These are phyloP conservation scores for Amanita jacksonii DNA, from an alignment of 768 basidiomycete genomes.

Conservation along the genomic window DNA sequence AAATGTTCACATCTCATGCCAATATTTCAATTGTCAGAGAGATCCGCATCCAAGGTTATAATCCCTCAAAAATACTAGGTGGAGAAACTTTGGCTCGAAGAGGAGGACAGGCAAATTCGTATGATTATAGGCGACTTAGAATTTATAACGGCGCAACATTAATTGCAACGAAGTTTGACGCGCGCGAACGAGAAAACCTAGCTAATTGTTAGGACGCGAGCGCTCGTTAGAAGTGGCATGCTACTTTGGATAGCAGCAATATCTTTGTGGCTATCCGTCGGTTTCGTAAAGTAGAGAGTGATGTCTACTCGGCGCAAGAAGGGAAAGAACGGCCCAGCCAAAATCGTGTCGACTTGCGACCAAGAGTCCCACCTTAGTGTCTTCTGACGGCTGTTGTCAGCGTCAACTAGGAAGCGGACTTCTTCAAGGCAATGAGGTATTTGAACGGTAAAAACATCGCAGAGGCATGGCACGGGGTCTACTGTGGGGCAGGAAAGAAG, in stretches of 20 bases:
- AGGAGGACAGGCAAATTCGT: too few relatives aligned
- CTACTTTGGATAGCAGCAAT: neutral
- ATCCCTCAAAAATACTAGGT: too few relatives aligned
- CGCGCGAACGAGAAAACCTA: too few relatives aligned
- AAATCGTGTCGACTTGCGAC: conserved; percentile 7
- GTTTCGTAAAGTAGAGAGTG: conserved; percentile 2
- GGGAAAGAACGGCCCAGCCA: conserved; percentile 7
- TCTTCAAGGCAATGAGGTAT: conserved; percentile 5
- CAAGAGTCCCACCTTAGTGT: conserved; percentile 10
- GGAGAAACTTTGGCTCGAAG: too few relatives aligned
- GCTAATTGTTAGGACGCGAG: too few relatives aligned
- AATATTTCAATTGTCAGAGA: too few relatives aligned
- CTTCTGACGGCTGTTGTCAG: conserved; percentile 8
- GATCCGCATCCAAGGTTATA: too few relatives aligned
- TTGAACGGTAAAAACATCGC: conserved; percentile 8
- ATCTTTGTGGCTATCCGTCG: neutral
- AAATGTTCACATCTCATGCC: too few relatives aligned
- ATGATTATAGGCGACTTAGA: too few relatives aligned
- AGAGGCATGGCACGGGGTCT: conserved; percentile 9
- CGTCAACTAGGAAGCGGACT: conserved; percentile 10
- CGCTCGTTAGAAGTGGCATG: too few relatives aligned
- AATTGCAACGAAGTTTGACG: neutral
- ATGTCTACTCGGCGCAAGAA: conserved; percentile 5
- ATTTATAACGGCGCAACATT: too few relatives aligned
- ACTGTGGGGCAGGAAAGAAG: conserved; percentile 4